Evolutionary conservation across 139 green algal species (phyloP), one percentile per base, ranked within the genome.

Genomic region (Tetratostichococcus sp.): DNA sequence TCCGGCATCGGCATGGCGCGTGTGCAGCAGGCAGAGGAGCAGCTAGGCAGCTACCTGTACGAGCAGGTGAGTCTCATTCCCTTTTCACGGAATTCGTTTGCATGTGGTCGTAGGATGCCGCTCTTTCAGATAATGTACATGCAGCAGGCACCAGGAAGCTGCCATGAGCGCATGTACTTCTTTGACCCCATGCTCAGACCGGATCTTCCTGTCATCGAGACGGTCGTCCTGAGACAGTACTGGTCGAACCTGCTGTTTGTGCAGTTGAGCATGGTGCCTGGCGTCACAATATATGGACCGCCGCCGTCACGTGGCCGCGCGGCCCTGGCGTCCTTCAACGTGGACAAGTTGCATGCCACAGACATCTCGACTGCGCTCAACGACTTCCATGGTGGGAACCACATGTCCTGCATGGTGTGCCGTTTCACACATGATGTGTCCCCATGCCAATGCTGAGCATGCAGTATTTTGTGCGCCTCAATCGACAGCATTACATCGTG

Each of bases 251-350:
- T n/a, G 11, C 50, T 62, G 14, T 50, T 4, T 62, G 14, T 3
- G 75, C 79, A 86, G 87, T 75, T 98, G 50, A 71, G 59, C 3
- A 71, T 76, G 17, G 78, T 98, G 3, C 35, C 85, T 26, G 77
- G 87, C 2, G 81, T 98, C 26, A 85, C 70, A 4, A 88, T 98
- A 21, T 99, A 98, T 79, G 95, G 95, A 0, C 95, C 95, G 6
- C 75, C 73, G 0, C 94, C 82, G 75, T 34, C 30, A 5, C 72
- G 69, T 17, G 89, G 83, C 28, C 80, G 94, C 14, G 94, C 94
- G 3, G 88, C 93, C 1, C 86, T 99, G 32, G 87, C 76, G 35
- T 80, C 91, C n/a, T 99, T 99, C 88, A 99, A 97, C 72, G 91
- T 98, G 30, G 86, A 95, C 33, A 94, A 92, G 22, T 70, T 98